These are phyloP conservation scores for Lyophyllum atratum DNA, from an alignment of 768 basidiomycete species.

Conservation along the genomic window DNA sequence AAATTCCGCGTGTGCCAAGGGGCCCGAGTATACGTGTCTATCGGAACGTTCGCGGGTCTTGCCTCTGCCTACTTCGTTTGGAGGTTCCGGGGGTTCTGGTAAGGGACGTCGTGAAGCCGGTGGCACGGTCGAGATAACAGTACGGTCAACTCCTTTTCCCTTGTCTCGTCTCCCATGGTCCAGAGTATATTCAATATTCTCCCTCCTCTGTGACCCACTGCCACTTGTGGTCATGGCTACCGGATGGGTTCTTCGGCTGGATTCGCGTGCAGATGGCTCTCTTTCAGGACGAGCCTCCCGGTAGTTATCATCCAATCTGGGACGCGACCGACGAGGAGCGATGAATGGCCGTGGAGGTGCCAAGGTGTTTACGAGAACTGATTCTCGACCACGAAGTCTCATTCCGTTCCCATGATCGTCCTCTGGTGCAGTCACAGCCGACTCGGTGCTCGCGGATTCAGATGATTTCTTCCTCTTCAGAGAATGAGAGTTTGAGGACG, in stretches of 20 bases:
- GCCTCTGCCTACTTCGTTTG: constrained; percentile 11
- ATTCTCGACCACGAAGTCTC: not conserved
- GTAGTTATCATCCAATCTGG: constrained; percentile 2
- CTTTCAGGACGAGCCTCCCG: not conserved
- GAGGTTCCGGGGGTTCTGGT: not conserved
- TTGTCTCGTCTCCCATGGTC: constrained; percentile 20
- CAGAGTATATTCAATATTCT: not conserved
- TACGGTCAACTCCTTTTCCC: constrained; percentile 21
- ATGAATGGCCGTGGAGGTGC: not conserved
- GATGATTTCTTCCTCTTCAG: constrained; percentile 27
- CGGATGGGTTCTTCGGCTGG: not conserved
- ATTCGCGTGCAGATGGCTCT: constrained; percentile 1
- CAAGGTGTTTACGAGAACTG: not conserved
- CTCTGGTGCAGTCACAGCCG: constrained; percentile 13
- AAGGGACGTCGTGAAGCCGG: constrained; percentile 15
- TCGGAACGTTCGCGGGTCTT: constrained; percentile 18
- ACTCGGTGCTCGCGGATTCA: constrained; percentile 13
- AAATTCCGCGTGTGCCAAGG: constrained; percentile 48
- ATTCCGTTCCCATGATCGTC: constrained; percentile 4
- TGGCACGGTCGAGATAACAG: not conserved
- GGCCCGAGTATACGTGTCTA: constrained; percentile 25
- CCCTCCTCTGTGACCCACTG: not conserved
- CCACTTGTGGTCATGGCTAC: not conserved
- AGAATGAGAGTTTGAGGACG: constrained; percentile 7
- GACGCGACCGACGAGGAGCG: constrained; percentile 7